Evolutionary conservation across 768 basidiomycete species (phyloP).

Genomic region (Neoboletus subvelutipes): DNA sequence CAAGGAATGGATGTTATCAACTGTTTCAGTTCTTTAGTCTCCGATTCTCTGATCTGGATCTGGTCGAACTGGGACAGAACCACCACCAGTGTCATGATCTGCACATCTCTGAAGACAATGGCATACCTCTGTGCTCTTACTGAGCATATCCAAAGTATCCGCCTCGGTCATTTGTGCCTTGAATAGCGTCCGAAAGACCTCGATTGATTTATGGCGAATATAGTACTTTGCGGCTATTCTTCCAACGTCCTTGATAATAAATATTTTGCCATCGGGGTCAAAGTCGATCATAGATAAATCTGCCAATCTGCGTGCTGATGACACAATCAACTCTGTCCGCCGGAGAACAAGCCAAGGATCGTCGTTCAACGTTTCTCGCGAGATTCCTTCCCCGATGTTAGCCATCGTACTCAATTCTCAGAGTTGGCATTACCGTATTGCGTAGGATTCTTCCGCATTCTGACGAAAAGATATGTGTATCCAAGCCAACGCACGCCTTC

Average conservation of each 20-base stretch:
- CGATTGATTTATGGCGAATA: constrained; percentile 80
- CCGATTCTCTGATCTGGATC: constrained; percentile 89
- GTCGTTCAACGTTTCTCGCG: constrained; percentile 61
- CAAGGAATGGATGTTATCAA: constrained; percentile 74
- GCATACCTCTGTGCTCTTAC: constrained; percentile 85
- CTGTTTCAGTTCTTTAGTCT: constrained; percentile 75
- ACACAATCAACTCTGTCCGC: constrained; percentile 63
- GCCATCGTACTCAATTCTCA: background rate
- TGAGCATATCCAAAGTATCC: constrained; percentile 82
- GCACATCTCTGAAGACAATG: background rate
- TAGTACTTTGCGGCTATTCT: constrained; percentile 97
- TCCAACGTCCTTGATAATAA: constrained; percentile 87
- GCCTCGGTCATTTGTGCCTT: constrained; percentile 87
- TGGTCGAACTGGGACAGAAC: constrained; percentile 73
- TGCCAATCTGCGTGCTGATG: constrained; percentile 66
- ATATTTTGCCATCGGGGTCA: constrained; percentile 53
- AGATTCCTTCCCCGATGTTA: constrained; percentile 55
- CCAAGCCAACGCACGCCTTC: constrained; percentile 95
- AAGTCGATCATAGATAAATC: constrained; percentile 80
- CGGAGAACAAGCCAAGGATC: constrained; percentile 74
- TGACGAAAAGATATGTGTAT: constrained; percentile 94
- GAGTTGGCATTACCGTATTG: constrained; percentile 60
- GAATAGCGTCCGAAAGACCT: constrained; percentile 81
- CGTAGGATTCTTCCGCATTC: constrained; percentile 90
- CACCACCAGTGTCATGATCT: background rate